Evolutionary conservation across 2,329 filamentous ascomycete genomes (phyloP).

Genomic region (Arthroderma uncinatum): DNA sequence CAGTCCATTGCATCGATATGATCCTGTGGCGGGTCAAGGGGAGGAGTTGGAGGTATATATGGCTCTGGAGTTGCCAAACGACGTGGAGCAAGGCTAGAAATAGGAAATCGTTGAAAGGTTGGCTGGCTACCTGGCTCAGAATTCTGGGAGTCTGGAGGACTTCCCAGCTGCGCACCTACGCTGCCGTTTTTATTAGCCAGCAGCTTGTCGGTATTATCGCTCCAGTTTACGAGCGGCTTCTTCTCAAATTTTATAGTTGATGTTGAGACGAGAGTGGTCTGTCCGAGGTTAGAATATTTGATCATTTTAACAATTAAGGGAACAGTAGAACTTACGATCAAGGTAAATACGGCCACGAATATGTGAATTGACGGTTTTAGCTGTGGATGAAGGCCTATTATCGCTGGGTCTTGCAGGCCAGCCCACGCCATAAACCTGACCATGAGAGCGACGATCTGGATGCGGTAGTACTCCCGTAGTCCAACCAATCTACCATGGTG

Average conservation of each 20-base stretch:
- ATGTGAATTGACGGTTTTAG: constrained; percentile 29
- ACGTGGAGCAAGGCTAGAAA: constrained; percentile 29
- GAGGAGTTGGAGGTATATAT: constrained; percentile 28
- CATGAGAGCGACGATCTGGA: constrained; percentile 37
- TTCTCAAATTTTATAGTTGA: constrained; percentile 31
- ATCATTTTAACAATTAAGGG: not conserved
- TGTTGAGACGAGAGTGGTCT: constrained; percentile 31
- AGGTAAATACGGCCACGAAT: constrained; percentile 31
- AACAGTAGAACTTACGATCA: constrained; percentile 24
- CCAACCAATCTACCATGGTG: constrained; percentile 32
- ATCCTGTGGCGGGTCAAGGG: constrained; percentile 25
- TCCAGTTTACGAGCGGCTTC: constrained; percentile 34
- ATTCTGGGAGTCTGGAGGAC: constrained; percentile 14
- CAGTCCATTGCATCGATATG: constrained; percentile 39
- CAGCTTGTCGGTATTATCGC: constrained; percentile 26
- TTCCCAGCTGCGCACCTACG: constrained; percentile 12
- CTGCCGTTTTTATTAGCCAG: constrained; percentile 17
- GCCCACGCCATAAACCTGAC: constrained; percentile 36
- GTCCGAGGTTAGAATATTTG: constrained; percentile 17
- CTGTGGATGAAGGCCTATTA: constrained; percentile 23
- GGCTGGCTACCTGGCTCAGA: constrained; percentile 14
- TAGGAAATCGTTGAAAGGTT: constrained; percentile 27
- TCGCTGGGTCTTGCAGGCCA: constrained; percentile 30
- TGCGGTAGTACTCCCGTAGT: constrained; percentile 36
- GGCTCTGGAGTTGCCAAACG: constrained; percentile 17